These are phyloP conservation scores for Saccharomycopsis fermentans DNA, from an alignment of 805 yeast genomes.

Conservation along the genomic window DNA sequence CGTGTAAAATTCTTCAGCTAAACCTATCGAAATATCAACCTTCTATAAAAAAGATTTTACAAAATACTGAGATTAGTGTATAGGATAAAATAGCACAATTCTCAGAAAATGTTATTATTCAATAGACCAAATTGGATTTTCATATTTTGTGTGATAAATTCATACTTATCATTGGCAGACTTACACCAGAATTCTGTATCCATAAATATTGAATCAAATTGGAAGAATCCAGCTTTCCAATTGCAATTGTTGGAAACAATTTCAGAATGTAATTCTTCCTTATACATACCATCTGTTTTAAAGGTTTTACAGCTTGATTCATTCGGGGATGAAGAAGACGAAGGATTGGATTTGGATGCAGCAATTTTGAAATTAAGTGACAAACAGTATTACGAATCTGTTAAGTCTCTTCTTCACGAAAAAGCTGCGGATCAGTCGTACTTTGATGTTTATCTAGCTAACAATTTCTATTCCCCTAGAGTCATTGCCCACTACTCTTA, in stretches of 20 bases:
- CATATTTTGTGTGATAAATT: background rate
- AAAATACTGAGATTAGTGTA: background rate
- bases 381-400: constrained; percentile 6
- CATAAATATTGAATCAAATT: constrained; percentile 28
- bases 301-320: constrained; percentile 20
- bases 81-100: background rate
- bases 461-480: constrained; percentile 44
- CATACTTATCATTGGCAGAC: background rate
- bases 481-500: constrained; percentile 53
- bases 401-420: background rate
- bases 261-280: constrained; percentile 27
- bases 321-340: constrained; percentile 17
- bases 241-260: constrained; percentile 35
- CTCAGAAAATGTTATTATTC: background rate
- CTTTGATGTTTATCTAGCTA: constrained; percentile 21
- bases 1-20: background rate
- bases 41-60: background rate
- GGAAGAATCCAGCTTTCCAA: constrained; percentile 34
- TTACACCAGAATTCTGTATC: constrained; percentile 20
- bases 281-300: constrained; percentile 28
- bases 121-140: background rate
- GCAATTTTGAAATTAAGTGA: constrained; percentile 4
- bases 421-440: background rate
- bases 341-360: background rate
- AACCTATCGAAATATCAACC: background rate